These are phyloP conservation scores for Penicillium aurantiogriseum DNA, from an alignment of 2,329 filamentous ascomycete genomes.

Conservation along the genomic window DNA sequence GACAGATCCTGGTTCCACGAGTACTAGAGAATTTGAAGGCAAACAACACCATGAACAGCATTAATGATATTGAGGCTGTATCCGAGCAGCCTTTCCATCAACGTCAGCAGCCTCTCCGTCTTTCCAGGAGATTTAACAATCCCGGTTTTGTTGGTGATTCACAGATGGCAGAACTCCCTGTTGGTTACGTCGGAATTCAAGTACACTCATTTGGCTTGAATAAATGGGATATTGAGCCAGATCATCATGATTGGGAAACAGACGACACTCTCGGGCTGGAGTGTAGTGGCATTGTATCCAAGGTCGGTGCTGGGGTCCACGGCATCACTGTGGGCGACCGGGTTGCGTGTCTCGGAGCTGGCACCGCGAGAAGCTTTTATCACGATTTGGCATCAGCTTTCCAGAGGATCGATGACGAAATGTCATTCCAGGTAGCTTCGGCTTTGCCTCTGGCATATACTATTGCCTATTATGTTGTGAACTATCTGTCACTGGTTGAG, in stretches of 20 bases:
- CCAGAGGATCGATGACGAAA: constrained; percentile 19
- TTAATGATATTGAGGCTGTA: not conserved
- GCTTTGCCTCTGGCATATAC: constrained; percentile 23
- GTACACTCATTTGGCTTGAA: constrained; percentile 34
- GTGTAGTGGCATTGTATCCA: constrained; percentile 24
- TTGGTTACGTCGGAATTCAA: constrained; percentile 32
- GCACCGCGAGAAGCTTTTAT: constrained; percentile 19
- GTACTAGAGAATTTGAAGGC: constrained; percentile 16
- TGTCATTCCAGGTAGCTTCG: constrained; percentile 26
- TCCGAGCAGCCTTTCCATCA: constrained; percentile 16
- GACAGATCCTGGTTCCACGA: constrained; percentile 25
- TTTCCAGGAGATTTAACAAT: not conserved
- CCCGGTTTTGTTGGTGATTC: constrained; percentile 14
- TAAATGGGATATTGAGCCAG: constrained; percentile 23
- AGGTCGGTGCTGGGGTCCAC: constrained; percentile 17
- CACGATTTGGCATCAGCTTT: constrained; percentile 18
- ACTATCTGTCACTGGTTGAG: constrained; percentile 17
- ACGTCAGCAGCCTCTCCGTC: constrained; percentile 5
- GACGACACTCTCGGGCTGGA: constrained; percentile 7
- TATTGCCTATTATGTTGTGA: constrained; percentile 22
- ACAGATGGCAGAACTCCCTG: constrained; percentile 1
- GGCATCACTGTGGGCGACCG: constrained; percentile 23
- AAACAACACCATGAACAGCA: constrained; percentile 5
- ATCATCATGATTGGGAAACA: not conserved
- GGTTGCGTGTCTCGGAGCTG: constrained; percentile 22